Conservation (phyloP, 1,139 yeast genomes). For the Keqinozyma sinolaborantium region DNA sequence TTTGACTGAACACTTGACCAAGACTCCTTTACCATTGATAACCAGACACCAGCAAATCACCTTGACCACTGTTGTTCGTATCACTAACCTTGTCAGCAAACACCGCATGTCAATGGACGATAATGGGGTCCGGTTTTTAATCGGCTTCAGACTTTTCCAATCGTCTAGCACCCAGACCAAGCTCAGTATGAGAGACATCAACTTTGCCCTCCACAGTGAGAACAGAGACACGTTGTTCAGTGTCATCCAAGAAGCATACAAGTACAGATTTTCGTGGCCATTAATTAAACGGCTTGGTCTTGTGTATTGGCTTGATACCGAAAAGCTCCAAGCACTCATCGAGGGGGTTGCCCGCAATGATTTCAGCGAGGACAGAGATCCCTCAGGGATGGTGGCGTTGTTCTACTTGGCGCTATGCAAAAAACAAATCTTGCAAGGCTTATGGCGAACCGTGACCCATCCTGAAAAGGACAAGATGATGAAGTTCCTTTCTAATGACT, state of each 20-base stretch:
- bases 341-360: slow-evolving; percentile 73
- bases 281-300: slow-evolving; percentile 60
- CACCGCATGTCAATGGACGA: slow-evolving; percentile 54
- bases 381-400: slow-evolving; percentile 65
- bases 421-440: slow-evolving; percentile 70
- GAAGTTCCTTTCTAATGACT: slow-evolving; percentile 73
- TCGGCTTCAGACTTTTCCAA: slow-evolving; percentile 70
- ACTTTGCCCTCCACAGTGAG: slow-evolving; percentile 86
- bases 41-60: slow-evolving; percentile 93
- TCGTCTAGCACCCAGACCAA: slow-evolving; percentile 37
- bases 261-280: slow-evolving; percentile 54
- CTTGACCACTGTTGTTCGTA: slow-evolving; percentile 63
- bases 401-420: slow-evolving; percentile 76
- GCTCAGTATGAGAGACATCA: slow-evolving; percentile 74
- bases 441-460: slow-evolving; percentile 81
- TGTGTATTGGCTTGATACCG: slow-evolving; percentile 68
- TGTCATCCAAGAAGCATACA: slow-evolving; percentile 46
- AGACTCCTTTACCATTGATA: slow-evolving; percentile 68
- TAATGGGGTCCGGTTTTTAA: slow-evolving; percentile 67
- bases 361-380: slow-evolving; percentile 63
- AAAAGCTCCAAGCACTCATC: slow-evolving; percentile 44
- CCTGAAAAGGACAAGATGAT: slow-evolving; percentile 81
- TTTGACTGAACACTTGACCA: slow-evolving; percentile 59
- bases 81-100: slow-evolving; percentile 53
- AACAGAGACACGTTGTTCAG: slow-evolving; percentile 65